Percentiles rank a stretch among this genome's conserved stretches.
Conservation (phyloP, 345 rosid genomes). For the Dimocarpus longan region DNA sequence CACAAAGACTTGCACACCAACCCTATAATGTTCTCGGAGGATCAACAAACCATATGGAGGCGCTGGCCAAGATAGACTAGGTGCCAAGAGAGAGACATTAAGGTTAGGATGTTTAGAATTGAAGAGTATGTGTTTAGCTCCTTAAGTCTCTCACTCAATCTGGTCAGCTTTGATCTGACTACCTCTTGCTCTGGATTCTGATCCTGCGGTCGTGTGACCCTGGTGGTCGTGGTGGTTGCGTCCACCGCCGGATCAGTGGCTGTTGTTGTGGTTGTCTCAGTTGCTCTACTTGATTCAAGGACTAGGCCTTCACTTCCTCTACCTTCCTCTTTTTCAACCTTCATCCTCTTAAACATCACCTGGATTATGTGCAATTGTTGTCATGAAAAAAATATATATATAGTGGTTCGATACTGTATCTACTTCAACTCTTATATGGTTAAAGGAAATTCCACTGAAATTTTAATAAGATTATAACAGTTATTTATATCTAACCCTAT, state of each 20-base stretch:
- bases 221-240: neutral
- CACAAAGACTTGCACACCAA: neutral
- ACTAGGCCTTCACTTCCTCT: slow-evolving; percentile 48
- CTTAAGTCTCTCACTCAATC: slow-evolving; percentile 56
- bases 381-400: no score
- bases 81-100: slow-evolving; percentile 72
- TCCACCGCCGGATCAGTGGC: neutral
- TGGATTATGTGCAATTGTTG: slow-evolving; percentile 7
- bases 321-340: slow-evolving; percentile 79
- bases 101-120: slow-evolving; percentile 48
- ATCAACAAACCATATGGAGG: slow-evolving; percentile 39
- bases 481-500: no score
- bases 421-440: no score
- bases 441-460: no score
- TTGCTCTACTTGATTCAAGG: slow-evolving; percentile 6
- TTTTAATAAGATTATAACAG: no score
- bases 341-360: slow-evolving; percentile 78
- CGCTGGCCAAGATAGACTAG: slow-evolving; percentile 59
- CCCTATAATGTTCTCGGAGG: neutral
- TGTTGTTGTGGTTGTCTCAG: neutral
- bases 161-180: slow-evolving; percentile 25
- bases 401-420: no score
- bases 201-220: slow-evolving; percentile 4
- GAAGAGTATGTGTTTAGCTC: slow-evolving; percentile 69
- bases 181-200: slow-evolving; percentile 30